Evolutionary conservation across 2,329 filamentous ascomycete genomes (phyloP).

Genomic region (Chalaropsis ovoidea): DNA sequence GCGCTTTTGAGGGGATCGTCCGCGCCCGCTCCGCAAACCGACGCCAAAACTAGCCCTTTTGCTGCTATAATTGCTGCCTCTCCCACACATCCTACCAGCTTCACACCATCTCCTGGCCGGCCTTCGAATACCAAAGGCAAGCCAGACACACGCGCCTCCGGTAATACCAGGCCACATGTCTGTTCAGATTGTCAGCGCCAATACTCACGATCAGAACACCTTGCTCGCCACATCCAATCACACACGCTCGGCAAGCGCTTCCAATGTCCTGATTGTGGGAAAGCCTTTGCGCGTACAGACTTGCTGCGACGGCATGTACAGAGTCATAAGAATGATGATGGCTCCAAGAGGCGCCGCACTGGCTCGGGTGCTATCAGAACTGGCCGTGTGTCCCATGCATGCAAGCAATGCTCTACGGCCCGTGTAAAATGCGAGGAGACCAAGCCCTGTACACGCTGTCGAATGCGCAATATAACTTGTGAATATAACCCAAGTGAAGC

Average conservation of each 20-base stretch:
- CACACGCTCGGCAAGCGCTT: slow-evolving; percentile 44
- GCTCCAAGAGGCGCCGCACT: slow-evolving; percentile 40
- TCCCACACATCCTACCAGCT: slow-evolving; percentile 17
- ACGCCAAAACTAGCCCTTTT: not conserved
- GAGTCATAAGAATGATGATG: slow-evolving; percentile 42
- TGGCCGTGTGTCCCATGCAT: slow-evolving; percentile 45
- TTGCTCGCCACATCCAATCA: slow-evolving; percentile 43
- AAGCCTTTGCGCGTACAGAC: slow-evolving; percentile 46
- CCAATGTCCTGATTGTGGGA: slow-evolving; percentile 42
- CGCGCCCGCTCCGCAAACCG: not conserved
- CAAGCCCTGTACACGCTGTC: slow-evolving; percentile 45
- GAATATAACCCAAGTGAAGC: slow-evolving; percentile 34
- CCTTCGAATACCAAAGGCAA: not conserved
- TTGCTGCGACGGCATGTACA: slow-evolving; percentile 44
- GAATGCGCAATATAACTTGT: slow-evolving; percentile 40
- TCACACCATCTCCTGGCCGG: slow-evolving; percentile 20
- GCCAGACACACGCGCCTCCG: not conserved
- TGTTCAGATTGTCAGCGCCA: slow-evolving; percentile 44
- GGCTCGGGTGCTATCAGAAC: slow-evolving; percentile 38
- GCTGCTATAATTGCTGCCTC: not conserved
- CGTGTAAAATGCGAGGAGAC: slow-evolving; percentile 47
- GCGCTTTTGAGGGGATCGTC: not conserved
- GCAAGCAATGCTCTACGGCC: slow-evolving; percentile 42
- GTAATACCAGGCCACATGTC: slow-evolving; percentile 32
- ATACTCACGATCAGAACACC: slow-evolving; percentile 46